A percentile compares a stretch with the other conserved stretches of the same genome.
phyloP scores from a whole-genome alignment of 1,284 basidiomycete species.

The Cryptococcus sp. region DNA sequence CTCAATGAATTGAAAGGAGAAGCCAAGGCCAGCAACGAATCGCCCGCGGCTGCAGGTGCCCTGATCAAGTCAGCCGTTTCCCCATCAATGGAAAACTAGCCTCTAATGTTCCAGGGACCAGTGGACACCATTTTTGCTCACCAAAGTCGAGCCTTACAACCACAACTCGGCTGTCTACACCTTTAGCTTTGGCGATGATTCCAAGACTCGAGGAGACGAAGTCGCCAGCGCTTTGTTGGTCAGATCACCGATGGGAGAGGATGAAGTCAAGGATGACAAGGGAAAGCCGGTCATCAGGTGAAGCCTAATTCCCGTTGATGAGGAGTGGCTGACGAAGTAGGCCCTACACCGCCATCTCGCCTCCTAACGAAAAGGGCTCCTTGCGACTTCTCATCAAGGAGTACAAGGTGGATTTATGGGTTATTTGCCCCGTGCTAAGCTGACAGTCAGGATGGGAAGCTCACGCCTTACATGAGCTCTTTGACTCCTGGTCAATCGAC shows the following conservation, averaged over 20 bases:
- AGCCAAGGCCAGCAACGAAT: slow-evolving; percentile 21
- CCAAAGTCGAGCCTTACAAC: slow-evolving; percentile 83
- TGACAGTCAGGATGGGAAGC: slow-evolving; percentile 58
- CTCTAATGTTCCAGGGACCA: slow-evolving; percentile 26
- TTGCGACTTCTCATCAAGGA: slow-evolving; percentile 81
- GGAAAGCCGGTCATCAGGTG: slow-evolving; percentile 81
- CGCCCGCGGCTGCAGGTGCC: slow-evolving; percentile 16
- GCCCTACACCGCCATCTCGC: slow-evolving; percentile 79
- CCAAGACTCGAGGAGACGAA: slow-evolving; percentile 59
- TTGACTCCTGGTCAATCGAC: slow-evolving; percentile 70
- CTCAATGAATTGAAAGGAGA: slow-evolving; percentile 13
- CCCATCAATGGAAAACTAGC: background rate
- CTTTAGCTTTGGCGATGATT: slow-evolving; percentile 77
- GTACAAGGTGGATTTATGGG: slow-evolving; percentile 50
- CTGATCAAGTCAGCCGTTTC: slow-evolving; percentile 31
- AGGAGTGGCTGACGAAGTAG: slow-evolving; percentile 10
- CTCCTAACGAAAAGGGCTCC: slow-evolving; percentile 66
- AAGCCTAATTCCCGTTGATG: no score
- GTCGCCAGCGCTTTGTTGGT: slow-evolving; percentile 56
- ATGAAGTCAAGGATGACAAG: slow-evolving; percentile 59
- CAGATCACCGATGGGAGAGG: slow-evolving; percentile 50
- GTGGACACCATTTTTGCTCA: slow-evolving; percentile 61
- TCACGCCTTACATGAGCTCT: slow-evolving; percentile 69
- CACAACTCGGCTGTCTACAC: slow-evolving; percentile 81
- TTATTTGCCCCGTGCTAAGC: background rate